phyloP scores from a whole-genome alignment of 1,139 yeast species.

The Hansenula anomala region DNA sequence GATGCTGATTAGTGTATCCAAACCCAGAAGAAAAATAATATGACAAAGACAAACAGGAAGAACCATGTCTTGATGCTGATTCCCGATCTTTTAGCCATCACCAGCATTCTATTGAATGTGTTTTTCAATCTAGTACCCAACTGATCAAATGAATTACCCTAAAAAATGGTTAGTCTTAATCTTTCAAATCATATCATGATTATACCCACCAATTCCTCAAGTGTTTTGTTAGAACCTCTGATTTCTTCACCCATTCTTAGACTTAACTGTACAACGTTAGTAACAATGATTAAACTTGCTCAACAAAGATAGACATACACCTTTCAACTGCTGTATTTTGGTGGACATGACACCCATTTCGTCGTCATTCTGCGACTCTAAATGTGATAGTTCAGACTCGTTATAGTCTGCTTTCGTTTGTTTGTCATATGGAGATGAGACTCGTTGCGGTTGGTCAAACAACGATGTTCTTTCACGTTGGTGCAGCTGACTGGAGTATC shows the following conservation, averaged over 20 bases:
- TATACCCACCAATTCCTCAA: constrained; percentile 49
- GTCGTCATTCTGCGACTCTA: constrained; percentile 83
- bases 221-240: constrained; percentile 60
- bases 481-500: constrained; percentile 37
- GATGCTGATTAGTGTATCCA: constrained; percentile 48
- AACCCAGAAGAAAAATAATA: constrained; percentile 73
- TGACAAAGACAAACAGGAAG: constrained; percentile 54
- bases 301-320: constrained; percentile 21
- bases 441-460: constrained; percentile 36
- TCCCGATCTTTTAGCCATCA: constrained; percentile 80
- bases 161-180: constrained; percentile 15
- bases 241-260: constrained; percentile 81
- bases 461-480: constrained; percentile 47
- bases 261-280: constrained; percentile 37
- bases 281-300: neutral
- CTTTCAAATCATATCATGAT: constrained; percentile 23
- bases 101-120: constrained; percentile 69
- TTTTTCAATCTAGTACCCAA: constrained; percentile 48
- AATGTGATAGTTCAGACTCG: constrained; percentile 57
- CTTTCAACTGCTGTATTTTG: constrained; percentile 67
- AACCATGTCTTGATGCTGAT: constrained; percentile 81
- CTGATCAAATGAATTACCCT: constrained; percentile 40
- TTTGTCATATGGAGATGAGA: constrained; percentile 48
- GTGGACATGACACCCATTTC: constrained; percentile 66
- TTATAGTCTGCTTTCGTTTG: constrained; percentile 44